Conservation (phyloP, 2,329 filamentous ascomycete species). For the Stagonosporopsis chrysanthemi region DNA sequence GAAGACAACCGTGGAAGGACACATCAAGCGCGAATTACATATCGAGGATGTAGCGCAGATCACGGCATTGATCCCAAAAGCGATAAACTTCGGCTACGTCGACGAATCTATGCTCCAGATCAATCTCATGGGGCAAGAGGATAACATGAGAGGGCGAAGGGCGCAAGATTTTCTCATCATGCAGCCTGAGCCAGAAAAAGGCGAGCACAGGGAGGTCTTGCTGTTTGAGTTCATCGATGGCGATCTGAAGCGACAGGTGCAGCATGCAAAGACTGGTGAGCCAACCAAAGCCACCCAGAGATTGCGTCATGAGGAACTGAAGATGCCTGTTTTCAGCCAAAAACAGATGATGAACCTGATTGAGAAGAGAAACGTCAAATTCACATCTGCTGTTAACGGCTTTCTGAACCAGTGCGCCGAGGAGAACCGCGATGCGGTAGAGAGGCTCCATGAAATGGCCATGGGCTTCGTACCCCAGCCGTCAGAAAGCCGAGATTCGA, state of each 20-base stretch:
- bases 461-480: slow-evolving; percentile 69
- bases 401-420: slow-evolving; percentile 79
- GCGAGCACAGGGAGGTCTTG: slow-evolving; percentile 71
- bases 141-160: slow-evolving; percentile 66
- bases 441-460: slow-evolving; percentile 66
- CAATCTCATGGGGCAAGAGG: slow-evolving; percentile 75
- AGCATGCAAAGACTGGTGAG: slow-evolving; percentile 75
- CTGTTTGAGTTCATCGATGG: slow-evolving; percentile 94
- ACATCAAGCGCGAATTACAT: slow-evolving; percentile 74
- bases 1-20: slow-evolving; percentile 80
- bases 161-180: slow-evolving; percentile 55
- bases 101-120: slow-evolving; percentile 84
- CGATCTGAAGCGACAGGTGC: slow-evolving; percentile 83
- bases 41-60: slow-evolving; percentile 85
- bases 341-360: slow-evolving; percentile 90
- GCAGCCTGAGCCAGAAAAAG: slow-evolving; percentile 46
- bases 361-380: slow-evolving; percentile 87
- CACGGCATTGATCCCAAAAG: slow-evolving; percentile 76
- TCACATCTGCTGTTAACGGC: slow-evolving; percentile 74
- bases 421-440: slow-evolving; percentile 71
- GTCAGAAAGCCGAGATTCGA: slow-evolving; percentile 54
- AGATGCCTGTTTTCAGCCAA: slow-evolving; percentile 91
- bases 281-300: slow-evolving; percentile 71
- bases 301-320: slow-evolving; percentile 79
- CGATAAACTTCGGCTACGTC: slow-evolving; percentile 85